Evolutionary conservation across 2,329 filamentous ascomycete genomes (phyloP).

Genomic region (Neofusicoccum parvum): DNA sequence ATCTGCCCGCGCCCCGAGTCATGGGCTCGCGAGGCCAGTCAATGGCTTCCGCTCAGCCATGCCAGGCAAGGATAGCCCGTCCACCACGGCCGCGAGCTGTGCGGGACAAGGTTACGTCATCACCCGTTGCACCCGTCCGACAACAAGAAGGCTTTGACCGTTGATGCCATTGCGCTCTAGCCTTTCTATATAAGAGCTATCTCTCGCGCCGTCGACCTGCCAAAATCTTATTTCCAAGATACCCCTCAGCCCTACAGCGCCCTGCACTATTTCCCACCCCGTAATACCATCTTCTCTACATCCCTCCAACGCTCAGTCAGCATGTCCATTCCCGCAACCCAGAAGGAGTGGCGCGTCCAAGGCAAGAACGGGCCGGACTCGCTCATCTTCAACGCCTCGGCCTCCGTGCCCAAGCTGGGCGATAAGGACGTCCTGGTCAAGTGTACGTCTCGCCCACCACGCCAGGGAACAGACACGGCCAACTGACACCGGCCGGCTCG

Average conservation of each 20-base stretch:
- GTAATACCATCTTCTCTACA: too few relatives aligned
- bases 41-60: background rate
- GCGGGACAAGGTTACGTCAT: background rate
- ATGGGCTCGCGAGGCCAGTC: background rate
- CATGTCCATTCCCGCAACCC: slow-evolving; percentile 42
- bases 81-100: background rate
- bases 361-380: slow-evolving; percentile 62
- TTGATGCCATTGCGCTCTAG: background rate
- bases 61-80: background rate
- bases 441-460: slow-evolving; percentile 35
- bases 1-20: background rate
- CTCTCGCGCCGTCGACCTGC: background rate
- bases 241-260: background rate
- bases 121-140: background rate
- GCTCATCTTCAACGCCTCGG: slow-evolving; percentile 58
- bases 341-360: slow-evolving; percentile 59
- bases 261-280: background rate
- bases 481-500: background rate
- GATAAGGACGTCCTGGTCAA: slow-evolving; percentile 74
- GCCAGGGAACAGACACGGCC: background rate
- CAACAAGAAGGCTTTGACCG: background rate
- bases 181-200: background rate
- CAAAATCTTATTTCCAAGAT: background rate
- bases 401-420: slow-evolving; percentile 61
- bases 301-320: background rate